Evolutionary conservation across 768 basidiomycete species (phyloP), one percentile per base, ranked within the genome.

Genomic region (Psilocybe sp.): DNA sequence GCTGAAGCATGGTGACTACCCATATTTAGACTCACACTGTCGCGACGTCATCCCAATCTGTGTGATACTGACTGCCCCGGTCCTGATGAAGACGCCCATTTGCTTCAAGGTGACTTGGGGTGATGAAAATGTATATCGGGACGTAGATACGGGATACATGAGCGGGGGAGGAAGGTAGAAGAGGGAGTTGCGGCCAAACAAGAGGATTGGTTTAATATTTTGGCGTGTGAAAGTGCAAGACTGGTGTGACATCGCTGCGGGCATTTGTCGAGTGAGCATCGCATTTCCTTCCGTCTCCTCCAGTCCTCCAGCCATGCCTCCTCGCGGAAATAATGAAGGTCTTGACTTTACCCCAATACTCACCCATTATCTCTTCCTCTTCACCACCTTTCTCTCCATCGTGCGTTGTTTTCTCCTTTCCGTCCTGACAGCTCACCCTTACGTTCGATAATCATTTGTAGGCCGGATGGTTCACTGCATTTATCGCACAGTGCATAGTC

Each of bases 281-380:
- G 13, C 49, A 37, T 48, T 52, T 50, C 51, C 49, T 52, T 62
- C 44, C 40, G 32, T 34, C 45, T 39, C 46, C 50, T 13, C 15
- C 39, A 19, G 49, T 46, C 38, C 49, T 36, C 52, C 59, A 52
- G 60, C 61, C 54, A 69, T 81, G 79, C 77, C 79, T 66, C 80
- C 79, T 55, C 77, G 79, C 59, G 77, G 72, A 61, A 37, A 33
- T 36, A 79, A 69, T 61, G 77, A 77, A 71, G 75, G 88, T n/a
- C 79, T 89, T 57, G 90, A 93, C 69, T 89, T 93, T 50, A 90
- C 87, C 1, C 92, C 90, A 53, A 88, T 96, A 54, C 76, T 92
- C 50, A 90, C 91, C 14, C 92, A 96, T 64, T 93, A 95, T 63
- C 78, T 96, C 63, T 94, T 96, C 64, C 77, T 96, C 20, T 86